Evolutionary conservation across 106 monocot genomes (phyloP).

Genomic region (Allium sativum): DNA sequence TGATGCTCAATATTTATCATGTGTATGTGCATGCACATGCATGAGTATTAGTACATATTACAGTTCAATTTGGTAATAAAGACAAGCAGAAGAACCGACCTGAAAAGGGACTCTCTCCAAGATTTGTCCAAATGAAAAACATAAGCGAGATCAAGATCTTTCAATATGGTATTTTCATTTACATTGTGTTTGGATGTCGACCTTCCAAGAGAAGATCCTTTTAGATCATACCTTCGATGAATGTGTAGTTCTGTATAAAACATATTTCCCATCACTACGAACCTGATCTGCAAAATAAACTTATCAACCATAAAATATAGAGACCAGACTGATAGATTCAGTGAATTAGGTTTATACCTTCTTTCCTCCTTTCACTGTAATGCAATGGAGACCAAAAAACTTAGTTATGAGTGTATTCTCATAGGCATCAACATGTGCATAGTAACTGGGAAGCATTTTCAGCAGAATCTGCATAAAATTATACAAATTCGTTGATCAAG

Average conservation of each 20-base stretch:
- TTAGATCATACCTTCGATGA: slow-evolving; percentile 82
- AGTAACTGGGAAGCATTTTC: slow-evolving; percentile 90
- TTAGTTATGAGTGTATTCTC: slow-evolving; percentile 98
- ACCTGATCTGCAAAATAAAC: slow-evolving; percentile 55
- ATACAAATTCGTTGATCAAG: background rate
- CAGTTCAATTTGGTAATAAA: no score
- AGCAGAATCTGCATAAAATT: slow-evolving; percentile 50
- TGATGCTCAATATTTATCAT: no score
- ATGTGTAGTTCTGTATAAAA: slow-evolving; percentile 85
- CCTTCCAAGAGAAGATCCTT: slow-evolving; percentile 86
- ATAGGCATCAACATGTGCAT: slow-evolving; percentile 70
- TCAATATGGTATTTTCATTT: slow-evolving; percentile 68
- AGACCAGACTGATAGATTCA: background rate
- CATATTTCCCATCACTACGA: slow-evolving; percentile 99
- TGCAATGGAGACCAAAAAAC: slow-evolving; percentile 87
- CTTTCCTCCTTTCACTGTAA: slow-evolving; percentile 48
- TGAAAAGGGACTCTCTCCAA: slow-evolving; percentile 86
- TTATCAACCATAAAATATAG: slow-evolving; percentile 7
- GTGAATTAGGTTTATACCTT: slow-evolving; percentile 43
- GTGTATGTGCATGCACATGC: no score
- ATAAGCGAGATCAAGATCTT: slow-evolving; percentile 94
- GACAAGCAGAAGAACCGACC: slow-evolving; percentile 21
- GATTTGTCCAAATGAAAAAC: slow-evolving; percentile 81
- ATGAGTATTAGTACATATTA: no score
- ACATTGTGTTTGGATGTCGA: slow-evolving; percentile 55